A percentile compares a stretch with the other conserved stretches of the same genome.
These are phyloP conservation scores for Bifiguratus adelaidae DNA, from an alignment of 192 early-diverging fungal species.

Conservation along the genomic window DNA sequence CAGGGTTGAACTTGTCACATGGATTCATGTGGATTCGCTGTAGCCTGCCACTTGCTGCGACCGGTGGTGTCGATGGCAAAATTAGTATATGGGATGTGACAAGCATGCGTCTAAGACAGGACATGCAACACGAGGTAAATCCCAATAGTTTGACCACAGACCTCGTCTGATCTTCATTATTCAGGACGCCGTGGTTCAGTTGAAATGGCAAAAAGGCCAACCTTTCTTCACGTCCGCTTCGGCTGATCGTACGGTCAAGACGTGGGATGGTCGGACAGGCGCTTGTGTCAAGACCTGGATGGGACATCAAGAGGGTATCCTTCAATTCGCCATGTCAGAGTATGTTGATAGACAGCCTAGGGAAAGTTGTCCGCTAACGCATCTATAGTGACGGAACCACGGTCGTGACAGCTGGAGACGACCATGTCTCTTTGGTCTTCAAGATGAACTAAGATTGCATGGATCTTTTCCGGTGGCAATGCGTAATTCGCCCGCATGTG, in stretches of 20 bases:
- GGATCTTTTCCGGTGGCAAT: too few species aligned
- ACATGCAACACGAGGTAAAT: conserved; percentile 63
- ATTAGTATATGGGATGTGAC: conserved; percentile 90
- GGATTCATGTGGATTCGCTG: too few species aligned
- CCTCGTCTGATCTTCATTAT: neutral
- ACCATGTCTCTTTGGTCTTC: conserved; percentile 68
- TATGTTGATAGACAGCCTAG: conserved; percentile 11
- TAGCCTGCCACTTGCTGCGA: conserved; percentile 65
- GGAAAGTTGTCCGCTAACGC: neutral
- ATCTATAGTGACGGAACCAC: conserved; percentile 43
- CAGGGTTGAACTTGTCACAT: too few species aligned
- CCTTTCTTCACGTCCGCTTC: conserved; percentile 69
- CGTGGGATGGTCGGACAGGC: conserved; percentile 92
- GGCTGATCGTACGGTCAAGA: conserved; percentile 65
- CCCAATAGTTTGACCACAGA: neutral
- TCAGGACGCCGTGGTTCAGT: conserved; percentile 72
- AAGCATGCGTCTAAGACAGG: conserved; percentile 70
- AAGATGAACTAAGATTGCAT: too few species aligned
- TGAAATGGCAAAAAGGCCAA: conserved; percentile 58
- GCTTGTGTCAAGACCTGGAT: conserved; percentile 56
- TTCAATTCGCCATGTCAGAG: conserved; percentile 68
- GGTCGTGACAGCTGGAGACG: conserved; percentile 74
- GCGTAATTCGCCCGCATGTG: too few species aligned
- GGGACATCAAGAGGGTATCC: conserved; percentile 82
- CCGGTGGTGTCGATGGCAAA: conserved; percentile 80